Evolutionary conservation across 129 eudicot species (phyloP), one percentile per base, ranked within the genome.

Genomic region (Artemisia annua): DNA sequence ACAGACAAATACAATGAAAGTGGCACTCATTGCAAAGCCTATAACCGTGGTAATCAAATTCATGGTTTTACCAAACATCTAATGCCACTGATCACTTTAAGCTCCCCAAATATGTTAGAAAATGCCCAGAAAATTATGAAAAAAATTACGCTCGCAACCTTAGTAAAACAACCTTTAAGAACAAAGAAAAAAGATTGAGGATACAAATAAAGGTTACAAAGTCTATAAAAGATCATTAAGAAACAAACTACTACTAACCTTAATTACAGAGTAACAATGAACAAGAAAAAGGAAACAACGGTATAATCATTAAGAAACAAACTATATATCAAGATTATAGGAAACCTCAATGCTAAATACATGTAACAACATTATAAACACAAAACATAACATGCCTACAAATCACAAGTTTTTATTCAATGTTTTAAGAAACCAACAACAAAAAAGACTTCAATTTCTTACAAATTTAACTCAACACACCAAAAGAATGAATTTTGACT

Each of bases 11-110:
- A 89, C 87, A 71, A 93, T 93, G 81, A 93, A 93, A 71, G 95
- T 87, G 74, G 98, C 95, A 79, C 98, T 89, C 98, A 93, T 89
- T 48, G 95, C 98, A 77, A 93, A 93, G 26, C 98, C 98, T 61
- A 93, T 87, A 63, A 89, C 83, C 17, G 98, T 93, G 15, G 98
- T 89, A 5, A 89, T 75, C 73, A 87, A 86, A 83, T 93, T 93
- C 88, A 89, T 89, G 20, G 76, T 83, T 69, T 85, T 80, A 35
- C 89, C 88, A 61, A 85, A 84, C 95, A 87, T 91, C 59, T 81
- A 55, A 79, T 70, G 70, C 24, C 16, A 20, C 28, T 22, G 63
- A 64, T 65, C 54, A 63, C 78, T 64, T 64, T 20, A 43, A 52
- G 3, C 16, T 15, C 4, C 65, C 49, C 50, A 66, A 44, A 9